Evolutionary conservation across 495 filamentous ascomycete species (phyloP).

Genomic region (Xylaria cubensis): DNA sequence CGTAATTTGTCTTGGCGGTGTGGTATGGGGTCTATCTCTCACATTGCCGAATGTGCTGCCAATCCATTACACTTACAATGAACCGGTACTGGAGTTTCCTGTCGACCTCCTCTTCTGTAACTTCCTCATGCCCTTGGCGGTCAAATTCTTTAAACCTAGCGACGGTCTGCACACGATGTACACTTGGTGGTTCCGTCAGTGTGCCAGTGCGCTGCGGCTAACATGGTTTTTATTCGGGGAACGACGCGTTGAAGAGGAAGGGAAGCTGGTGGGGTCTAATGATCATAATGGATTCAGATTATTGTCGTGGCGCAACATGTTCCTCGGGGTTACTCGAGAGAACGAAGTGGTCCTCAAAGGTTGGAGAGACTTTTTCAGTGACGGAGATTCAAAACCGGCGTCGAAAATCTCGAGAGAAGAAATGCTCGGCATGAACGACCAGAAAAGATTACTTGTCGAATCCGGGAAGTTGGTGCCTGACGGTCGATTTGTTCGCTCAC

Average conservation of each 20-base stretch:
- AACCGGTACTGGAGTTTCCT: slow-evolving; percentile 92
- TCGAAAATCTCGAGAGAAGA: slow-evolving; percentile 34
- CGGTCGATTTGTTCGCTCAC: slow-evolving; percentile 87
- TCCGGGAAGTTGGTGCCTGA: slow-evolving; percentile 59
- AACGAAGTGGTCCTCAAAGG: slow-evolving; percentile 45
- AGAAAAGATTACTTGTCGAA: slow-evolving; percentile 50
- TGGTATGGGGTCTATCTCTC: slow-evolving; percentile 87
- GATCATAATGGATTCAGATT: slow-evolving; percentile 36
- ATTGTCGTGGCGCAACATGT: slow-evolving; percentile 42
- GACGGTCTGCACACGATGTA: slow-evolving; percentile 85
- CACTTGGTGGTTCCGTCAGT: slow-evolving; percentile 94
- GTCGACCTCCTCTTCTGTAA: slow-evolving; percentile 96
- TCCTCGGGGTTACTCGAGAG: slow-evolving; percentile 45
- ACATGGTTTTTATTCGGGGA: slow-evolving; percentile 94
- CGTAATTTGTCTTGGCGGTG: slow-evolving; percentile 89
- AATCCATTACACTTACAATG: slow-evolving; percentile 88
- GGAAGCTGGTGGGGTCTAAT: slow-evolving; percentile 44
- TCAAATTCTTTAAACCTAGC: slow-evolving; percentile 82
- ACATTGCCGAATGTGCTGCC: slow-evolving; percentile 75
- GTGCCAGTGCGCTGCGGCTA: slow-evolving; percentile 78
- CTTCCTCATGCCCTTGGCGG: slow-evolving; percentile 85
- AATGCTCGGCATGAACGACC: slow-evolving; percentile 30
- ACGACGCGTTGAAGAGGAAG: slow-evolving; percentile 80
- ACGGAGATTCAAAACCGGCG: slow-evolving; percentile 42
- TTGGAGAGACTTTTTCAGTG: slow-evolving; percentile 51